Base-by-base conservation (phyloP, 805 yeast species). In the Metschnikowia cerradonensis region DNA sequence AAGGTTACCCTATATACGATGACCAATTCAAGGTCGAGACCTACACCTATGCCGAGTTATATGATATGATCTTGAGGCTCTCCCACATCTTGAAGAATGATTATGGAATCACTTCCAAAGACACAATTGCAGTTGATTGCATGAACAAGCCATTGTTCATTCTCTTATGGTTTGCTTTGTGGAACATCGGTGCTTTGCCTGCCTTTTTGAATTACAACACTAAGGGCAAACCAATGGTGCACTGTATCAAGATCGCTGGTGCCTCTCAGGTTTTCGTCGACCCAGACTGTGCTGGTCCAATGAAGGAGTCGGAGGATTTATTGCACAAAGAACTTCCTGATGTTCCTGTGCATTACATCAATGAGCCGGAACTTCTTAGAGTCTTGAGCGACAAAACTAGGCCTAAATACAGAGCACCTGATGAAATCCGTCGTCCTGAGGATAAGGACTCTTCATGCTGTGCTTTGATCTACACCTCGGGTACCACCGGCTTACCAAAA, bases 401-500 rank as follows among this genome's bases (percentile, higher is more conserved):
- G 33, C 80, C 81, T 15, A 65, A 70, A 62, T 75, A 80, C 62
- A 68, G 91, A 62, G 81, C 84, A 50, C 68, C 74, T 0, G 83
- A 83, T 58, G 58, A 67, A 7, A 67, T 80, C 8, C 79, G 96
- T 67, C 79, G 87, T 56, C 79, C 81, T 7, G 67, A 68, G 7
- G 82, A 82, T 47, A 67, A 73, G 11, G 86, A 84, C 63, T 79
- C 74, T 57, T 79, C 81, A 49, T 79, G 92, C 3, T 84, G 87
- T 19, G 78, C 84, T 56, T 76, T 88, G 57, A 88, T 91, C 47
- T 91, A 85, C 67, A 91, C 98, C 0, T 88, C 96, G 0, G 98
- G 98, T 37, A 92, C 97, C 6, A 89, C 97, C 0, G 97, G 97
- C 0, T 71, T 91, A 54, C 97, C 98, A 14, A 91, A 91, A 67